Conservation (phyloP, 441 rosid species). For the Gossypium schwendimanii region DNA sequence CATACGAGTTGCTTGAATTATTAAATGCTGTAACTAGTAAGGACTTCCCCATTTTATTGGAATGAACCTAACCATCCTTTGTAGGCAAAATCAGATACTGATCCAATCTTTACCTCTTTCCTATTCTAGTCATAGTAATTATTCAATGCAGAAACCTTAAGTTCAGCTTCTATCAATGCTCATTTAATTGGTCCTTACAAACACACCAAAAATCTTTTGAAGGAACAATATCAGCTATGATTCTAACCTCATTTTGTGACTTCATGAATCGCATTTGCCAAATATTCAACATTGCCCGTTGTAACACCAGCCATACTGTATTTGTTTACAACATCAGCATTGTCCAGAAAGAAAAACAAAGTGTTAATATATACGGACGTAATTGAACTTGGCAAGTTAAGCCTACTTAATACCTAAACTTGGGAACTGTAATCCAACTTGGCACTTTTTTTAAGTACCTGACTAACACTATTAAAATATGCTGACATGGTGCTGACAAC, state of each 20-base stretch:
- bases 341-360: background rate
- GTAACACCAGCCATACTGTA: constrained; percentile 97
- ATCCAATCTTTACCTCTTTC: background rate
- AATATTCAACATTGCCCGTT: constrained; percentile 67
- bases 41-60: background rate
- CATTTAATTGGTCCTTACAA: background rate
- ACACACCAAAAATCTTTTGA: background rate
- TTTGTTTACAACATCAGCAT: constrained; percentile 10
- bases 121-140: background rate
- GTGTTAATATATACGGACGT: no score
- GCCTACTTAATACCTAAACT: no score
- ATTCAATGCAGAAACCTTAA: background rate
- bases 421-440: no score
- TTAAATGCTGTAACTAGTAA: background rate
- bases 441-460: no score
- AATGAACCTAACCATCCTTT: background rate
- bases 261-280: constrained; percentile 81
- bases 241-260: constrained; percentile 55
- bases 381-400: no score
- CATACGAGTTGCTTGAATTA: background rate
- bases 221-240: background rate
- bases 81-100: background rate
- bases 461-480: no score
- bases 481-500: no score
- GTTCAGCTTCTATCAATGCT: background rate